A percentile compares a stretch with the other conserved stretches of the same genome.
Evolutionary conservation across 2,329 filamentous ascomycete genomes (phyloP).

Genomic region (Phaeosphaeria sp.): DNA sequence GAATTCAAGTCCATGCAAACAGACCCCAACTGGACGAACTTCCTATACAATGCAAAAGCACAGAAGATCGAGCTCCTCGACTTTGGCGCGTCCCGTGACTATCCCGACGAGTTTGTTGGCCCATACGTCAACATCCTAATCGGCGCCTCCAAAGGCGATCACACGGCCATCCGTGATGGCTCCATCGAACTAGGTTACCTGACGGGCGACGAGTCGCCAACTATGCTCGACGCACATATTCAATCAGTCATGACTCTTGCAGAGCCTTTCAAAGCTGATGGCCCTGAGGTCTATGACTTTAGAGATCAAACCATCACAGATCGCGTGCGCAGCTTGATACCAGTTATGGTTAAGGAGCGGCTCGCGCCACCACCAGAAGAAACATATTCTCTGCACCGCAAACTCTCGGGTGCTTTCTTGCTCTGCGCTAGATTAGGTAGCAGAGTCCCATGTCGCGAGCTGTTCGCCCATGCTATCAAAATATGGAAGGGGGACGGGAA

Average conservation of each 20-base stretch:
- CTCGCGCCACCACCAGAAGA: constrained; percentile 93
- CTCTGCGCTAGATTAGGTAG: constrained; percentile 88
- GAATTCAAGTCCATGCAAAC: constrained; percentile 99
- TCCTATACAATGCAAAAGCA: constrained; percentile 79
- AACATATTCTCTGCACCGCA: constrained; percentile 94
- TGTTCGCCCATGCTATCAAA: constrained; percentile 70
- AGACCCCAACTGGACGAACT: constrained; percentile 99
- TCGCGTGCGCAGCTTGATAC: constrained; percentile 84
- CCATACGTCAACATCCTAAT: constrained; percentile 81
- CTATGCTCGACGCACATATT: constrained; percentile 92
- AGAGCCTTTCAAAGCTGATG: constrained; percentile 79
- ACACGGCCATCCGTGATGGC: constrained; percentile 66
- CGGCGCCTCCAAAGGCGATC: constrained; percentile 77
- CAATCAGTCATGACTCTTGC: constrained; percentile 86
- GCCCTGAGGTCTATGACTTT: constrained; percentile 90
- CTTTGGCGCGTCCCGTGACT: constrained; percentile 91
- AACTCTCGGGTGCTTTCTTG: constrained; percentile 92
- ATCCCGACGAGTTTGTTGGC: constrained; percentile 77
- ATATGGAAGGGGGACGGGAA: constrained; percentile 38
- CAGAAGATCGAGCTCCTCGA: constrained; percentile 88
- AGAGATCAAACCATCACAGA: constrained; percentile 95
- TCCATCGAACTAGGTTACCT: constrained; percentile 86
- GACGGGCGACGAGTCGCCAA: constrained; percentile 82
- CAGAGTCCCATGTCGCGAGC: constrained; percentile 76
- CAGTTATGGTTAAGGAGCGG: constrained; percentile 89